Percentiles rank a stretch among this genome's conserved stretches.
phyloP scores from a whole-genome alignment of 2,329 filamentous ascomycete species.

The Sclerotinia trifoliorum region DNA sequence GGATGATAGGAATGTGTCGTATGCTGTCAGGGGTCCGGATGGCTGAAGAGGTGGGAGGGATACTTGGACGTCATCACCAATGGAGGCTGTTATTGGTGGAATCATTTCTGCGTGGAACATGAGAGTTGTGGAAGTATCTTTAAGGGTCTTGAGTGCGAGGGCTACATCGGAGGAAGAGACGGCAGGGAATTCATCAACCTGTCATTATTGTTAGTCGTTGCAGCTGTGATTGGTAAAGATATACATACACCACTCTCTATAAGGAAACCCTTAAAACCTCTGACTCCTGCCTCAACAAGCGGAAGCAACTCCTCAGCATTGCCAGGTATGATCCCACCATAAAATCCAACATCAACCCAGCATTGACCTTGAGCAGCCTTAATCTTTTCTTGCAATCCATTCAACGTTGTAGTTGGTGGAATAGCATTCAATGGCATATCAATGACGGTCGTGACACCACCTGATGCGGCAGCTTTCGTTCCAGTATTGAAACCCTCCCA shows the following conservation, averaged over 20 bases:
- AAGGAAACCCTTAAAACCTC: constrained; percentile 96
- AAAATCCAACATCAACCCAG: constrained; percentile 99
- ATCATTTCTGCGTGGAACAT: constrained; percentile 99
- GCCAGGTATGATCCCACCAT: constrained; percentile 89
- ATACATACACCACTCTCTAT: constrained; percentile 87
- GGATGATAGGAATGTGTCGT: constrained; percentile 88
- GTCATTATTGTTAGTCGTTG: constrained; percentile 24
- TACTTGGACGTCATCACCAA: constrained; percentile 71
- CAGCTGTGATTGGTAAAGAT: not conserved
- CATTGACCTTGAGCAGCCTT: constrained; percentile 81
- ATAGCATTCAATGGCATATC: constrained; percentile 99
- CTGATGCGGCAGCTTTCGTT: constrained; percentile 88
- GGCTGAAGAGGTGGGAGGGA: constrained; percentile 70
- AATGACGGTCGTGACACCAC: constrained; percentile 92
- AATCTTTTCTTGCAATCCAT: constrained; percentile 80
- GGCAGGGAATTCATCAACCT: constrained; percentile 95
- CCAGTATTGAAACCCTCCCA: constrained; percentile 98
- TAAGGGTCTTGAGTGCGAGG: constrained; percentile 76
- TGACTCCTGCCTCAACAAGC: constrained; percentile 79
- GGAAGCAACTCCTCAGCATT: constrained; percentile 77
- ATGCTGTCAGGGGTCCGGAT: constrained; percentile 69
- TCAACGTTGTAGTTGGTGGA: constrained; percentile 87
- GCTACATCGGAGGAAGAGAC: constrained; percentile 78
- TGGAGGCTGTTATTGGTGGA: constrained; percentile 77
- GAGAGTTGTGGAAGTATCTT: constrained; percentile 79